phyloP scores from a whole-genome alignment of 2,329 filamentous ascomycete genomes.

The Venturia oleaginea region DNA sequence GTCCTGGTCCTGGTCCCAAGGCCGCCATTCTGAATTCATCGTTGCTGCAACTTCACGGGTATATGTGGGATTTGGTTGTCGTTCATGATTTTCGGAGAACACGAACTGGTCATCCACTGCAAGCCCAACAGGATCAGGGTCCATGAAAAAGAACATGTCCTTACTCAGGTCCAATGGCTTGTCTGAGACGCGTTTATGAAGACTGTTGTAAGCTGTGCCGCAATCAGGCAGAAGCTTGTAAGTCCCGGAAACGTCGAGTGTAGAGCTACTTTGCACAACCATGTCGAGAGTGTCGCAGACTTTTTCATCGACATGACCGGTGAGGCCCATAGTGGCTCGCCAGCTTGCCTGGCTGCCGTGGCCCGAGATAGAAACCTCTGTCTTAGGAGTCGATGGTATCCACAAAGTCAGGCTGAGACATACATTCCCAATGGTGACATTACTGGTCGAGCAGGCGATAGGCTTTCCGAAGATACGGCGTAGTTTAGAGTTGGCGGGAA shows the following conservation, averaged over 20 bases:
- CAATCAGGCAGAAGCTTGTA: constrained; percentile 47
- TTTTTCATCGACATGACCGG: constrained; percentile 31
- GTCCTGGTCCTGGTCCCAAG: constrained; percentile 17
- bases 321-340: constrained; percentile 28
- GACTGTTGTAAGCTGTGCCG: constrained; percentile 40
- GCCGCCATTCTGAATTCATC: constrained; percentile 20
- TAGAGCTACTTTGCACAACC: constrained; percentile 14
- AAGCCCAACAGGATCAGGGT: constrained; percentile 42
- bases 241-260: constrained; percentile 35
- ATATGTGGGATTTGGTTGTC: constrained; percentile 27
- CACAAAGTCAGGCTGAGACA: constrained; percentile 8
- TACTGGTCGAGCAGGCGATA: neutral
- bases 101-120: constrained; percentile 45
- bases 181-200: constrained; percentile 39
- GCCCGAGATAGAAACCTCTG: constrained; percentile 19
- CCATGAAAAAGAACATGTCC: constrained; percentile 47
- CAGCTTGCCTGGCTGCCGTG: constrained; percentile 22
- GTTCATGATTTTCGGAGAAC: constrained; percentile 41
- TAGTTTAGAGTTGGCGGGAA: constrained; percentile 15
- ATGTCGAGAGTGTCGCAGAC: constrained; percentile 39
- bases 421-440: neutral
- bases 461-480: neutral
- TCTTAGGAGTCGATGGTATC: constrained; percentile 15
- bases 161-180: constrained; percentile 7
- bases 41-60: neutral